Percentiles rank a stretch among this genome's conserved stretches.
Conservation (phyloP, 805 yeast genomes). For the Metschnikowia lunata region DNA sequence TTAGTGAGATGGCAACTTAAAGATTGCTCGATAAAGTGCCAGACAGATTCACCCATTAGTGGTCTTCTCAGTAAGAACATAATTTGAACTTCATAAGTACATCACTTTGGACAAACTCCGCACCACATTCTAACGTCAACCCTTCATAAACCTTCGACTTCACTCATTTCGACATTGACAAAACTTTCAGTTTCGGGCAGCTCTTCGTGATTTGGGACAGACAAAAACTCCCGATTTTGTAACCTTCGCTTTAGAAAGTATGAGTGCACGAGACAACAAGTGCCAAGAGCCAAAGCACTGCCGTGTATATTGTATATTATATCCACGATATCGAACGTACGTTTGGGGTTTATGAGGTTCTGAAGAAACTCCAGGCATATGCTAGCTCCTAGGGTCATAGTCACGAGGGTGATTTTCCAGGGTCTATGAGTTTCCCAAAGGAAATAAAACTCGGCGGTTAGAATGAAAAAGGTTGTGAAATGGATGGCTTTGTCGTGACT, state of each 20-base stretch:
- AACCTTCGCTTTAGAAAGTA: slow-evolving; percentile 1
- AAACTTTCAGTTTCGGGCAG: slow-evolving; percentile 16
- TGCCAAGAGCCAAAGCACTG: slow-evolving; percentile 24
- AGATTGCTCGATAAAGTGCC: no score
- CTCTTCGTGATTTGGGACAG: background rate
- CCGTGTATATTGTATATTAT: slow-evolving; percentile 36
- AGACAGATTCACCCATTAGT: no score
- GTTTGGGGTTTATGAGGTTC: slow-evolving; percentile 37
- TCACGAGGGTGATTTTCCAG: slow-evolving; percentile 24
- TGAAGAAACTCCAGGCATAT: slow-evolving; percentile 51
- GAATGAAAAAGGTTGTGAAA: slow-evolving; percentile 40
- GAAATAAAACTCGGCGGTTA: slow-evolving; percentile 48
- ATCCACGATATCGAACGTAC: slow-evolving; percentile 49
- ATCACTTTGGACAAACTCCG: no score
- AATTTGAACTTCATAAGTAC: no score
- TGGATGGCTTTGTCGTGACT: slow-evolving; percentile 51
- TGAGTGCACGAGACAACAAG: slow-evolving; percentile 7
- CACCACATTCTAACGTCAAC: no score
- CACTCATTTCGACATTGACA: slow-evolving; percentile 21
- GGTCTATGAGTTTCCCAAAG: slow-evolving; percentile 32
- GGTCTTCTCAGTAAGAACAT: no score
- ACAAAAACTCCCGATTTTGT: background rate
- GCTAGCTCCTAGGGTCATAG: slow-evolving; percentile 47
- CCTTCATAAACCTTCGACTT: slow-evolving; percentile 2
- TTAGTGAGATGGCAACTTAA: no score